A percentile compares a stretch with the other conserved stretches of the same genome.
phyloP scores from a whole-genome alignment of 2,329 filamentous ascomycete genomes.

The Clarireedia paspali region DNA sequence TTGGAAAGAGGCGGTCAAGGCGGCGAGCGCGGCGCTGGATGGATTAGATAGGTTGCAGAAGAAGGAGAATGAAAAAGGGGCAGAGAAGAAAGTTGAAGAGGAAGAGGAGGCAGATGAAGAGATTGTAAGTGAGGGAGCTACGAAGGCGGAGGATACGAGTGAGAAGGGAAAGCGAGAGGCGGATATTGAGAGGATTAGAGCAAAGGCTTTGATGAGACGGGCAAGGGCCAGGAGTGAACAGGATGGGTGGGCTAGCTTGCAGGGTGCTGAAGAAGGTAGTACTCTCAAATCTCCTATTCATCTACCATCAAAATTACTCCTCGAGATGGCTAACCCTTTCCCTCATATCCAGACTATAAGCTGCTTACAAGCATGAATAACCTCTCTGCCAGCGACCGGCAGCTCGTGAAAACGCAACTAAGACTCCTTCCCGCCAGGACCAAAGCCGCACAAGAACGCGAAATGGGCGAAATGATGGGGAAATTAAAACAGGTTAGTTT shows the following conservation, averaged over 20 bases:
- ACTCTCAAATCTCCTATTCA: background rate
- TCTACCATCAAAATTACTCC: background rate
- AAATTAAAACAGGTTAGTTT: constrained; percentile 72
- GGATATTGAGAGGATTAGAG: constrained; percentile 71
- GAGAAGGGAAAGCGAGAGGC: constrained; percentile 35
- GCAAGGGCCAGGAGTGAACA: constrained; percentile 48
- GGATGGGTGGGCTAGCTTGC: constrained; percentile 71
- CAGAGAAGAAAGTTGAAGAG: constrained; percentile 34
- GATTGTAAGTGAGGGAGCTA: constrained; percentile 52
- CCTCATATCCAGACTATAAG: constrained; percentile 58
- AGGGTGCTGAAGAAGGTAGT: constrained; percentile 56
- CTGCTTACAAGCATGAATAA: constrained; percentile 49
- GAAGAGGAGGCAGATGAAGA: constrained; percentile 47
- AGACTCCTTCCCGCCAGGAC: constrained; percentile 57
- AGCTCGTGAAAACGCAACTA: constrained; percentile 60
- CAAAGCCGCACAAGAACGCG: constrained; percentile 73
- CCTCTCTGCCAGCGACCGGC: constrained; percentile 58
- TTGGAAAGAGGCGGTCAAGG: constrained; percentile 75
- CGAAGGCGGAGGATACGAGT: constrained; percentile 35
- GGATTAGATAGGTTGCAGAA: constrained; percentile 55
- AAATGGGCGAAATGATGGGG: constrained; percentile 96
- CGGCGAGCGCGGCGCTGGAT: constrained; percentile 66
- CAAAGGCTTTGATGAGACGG: constrained; percentile 64
- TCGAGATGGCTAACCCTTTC: no score
- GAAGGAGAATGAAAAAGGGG: constrained; percentile 40